Evolutionary conservation across 331 rosid genomes (phyloP).

Genomic region (Erythrophleum ivorense): DNA sequence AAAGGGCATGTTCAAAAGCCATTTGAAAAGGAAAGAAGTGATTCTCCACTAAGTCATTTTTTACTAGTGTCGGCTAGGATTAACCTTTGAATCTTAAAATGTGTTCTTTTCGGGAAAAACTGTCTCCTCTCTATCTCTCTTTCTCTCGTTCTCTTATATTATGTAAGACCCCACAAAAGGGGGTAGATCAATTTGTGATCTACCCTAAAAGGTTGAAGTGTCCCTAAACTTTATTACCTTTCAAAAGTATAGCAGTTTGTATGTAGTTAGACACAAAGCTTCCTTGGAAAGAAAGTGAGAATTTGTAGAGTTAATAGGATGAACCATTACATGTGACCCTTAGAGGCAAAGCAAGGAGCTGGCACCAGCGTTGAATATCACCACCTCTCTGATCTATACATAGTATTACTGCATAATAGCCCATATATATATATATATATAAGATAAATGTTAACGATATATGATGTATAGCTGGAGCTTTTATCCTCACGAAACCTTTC

Average conservation of each 20-base stretch:
- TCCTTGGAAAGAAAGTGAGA: constrained; percentile 36
- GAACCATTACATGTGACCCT: too few relatives aligned
- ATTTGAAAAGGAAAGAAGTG: constrained; percentile 50
- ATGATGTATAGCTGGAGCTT: too few relatives aligned
- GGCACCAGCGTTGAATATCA: too few relatives aligned
- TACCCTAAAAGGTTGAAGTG: constrained; percentile 39
- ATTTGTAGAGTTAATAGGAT: not conserved
- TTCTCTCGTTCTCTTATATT: not conserved
- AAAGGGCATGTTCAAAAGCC: constrained; percentile 42
- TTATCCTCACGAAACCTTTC: too few relatives aligned
- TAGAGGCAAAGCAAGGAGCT: too few relatives aligned
- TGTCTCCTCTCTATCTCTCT: constrained; percentile 22
- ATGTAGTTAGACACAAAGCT: constrained; percentile 10
- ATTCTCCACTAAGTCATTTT: constrained; percentile 57
- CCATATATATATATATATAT: too few relatives aligned
- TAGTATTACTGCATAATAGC: too few relatives aligned
- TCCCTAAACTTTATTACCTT: constrained; percentile 22
- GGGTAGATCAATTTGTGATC: constrained; percentile 8
- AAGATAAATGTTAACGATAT: too few relatives aligned
- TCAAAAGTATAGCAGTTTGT: constrained; percentile 10
- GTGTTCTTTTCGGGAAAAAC: not conserved
- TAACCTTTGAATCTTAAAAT: constrained; percentile 39
- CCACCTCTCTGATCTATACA: too few relatives aligned
- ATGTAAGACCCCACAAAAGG: not conserved
- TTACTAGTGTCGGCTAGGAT: constrained; percentile 52